These are phyloP conservation scores for Herpetomonas tarakana DNA, from an alignment of 208 protist species.

Conservation along the genomic window DNA sequence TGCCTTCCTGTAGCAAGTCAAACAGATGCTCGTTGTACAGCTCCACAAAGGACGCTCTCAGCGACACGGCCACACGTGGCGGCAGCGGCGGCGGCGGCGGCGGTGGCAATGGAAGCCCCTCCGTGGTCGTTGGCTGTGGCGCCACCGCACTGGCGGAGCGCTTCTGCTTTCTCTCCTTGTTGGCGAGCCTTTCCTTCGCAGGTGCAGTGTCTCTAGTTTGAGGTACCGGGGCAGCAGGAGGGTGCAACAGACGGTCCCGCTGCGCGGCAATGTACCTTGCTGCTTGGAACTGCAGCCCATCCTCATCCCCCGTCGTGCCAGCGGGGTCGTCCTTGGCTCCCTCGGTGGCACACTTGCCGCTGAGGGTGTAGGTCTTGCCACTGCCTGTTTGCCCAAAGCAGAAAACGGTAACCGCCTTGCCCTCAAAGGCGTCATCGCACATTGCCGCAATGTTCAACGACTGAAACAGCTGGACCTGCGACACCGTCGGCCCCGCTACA, in stretches of 20 bases:
- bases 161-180: too few species aligned
- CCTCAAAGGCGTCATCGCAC: slow-evolving; percentile 78
- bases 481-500: slow-evolving; percentile 46
- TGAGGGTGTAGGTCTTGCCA: slow-evolving; percentile 90
- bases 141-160: too few species aligned
- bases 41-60: slow-evolving; percentile 77
- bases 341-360: too few species aligned
- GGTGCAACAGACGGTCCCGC: slow-evolving; percentile 26
- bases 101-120: not conserved
- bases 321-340: not conserved
- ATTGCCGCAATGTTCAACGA: slow-evolving; percentile 35
- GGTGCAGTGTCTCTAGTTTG: too few species aligned
- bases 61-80: not conserved
- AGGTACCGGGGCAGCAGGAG: not conserved
- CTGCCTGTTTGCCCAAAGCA: slow-evolving; percentile 91
- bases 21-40: slow-evolving; percentile 87
- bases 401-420: slow-evolving; percentile 77
- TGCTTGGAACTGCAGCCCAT: slow-evolving; percentile 74
- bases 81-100: slow-evolving; percentile 2
- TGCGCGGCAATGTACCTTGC: slow-evolving; percentile 39
- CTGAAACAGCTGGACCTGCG: slow-evolving; percentile 56
- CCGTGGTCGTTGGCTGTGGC: too few species aligned
- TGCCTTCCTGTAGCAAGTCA: slow-evolving; percentile 72
- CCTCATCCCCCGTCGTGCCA: slow-evolving; percentile 26
- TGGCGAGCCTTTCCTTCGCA: not conserved